These are phyloP conservation scores for Boletus reticuloceps DNA, from an alignment of 768 basidiomycete genomes.

Conservation along the genomic window DNA sequence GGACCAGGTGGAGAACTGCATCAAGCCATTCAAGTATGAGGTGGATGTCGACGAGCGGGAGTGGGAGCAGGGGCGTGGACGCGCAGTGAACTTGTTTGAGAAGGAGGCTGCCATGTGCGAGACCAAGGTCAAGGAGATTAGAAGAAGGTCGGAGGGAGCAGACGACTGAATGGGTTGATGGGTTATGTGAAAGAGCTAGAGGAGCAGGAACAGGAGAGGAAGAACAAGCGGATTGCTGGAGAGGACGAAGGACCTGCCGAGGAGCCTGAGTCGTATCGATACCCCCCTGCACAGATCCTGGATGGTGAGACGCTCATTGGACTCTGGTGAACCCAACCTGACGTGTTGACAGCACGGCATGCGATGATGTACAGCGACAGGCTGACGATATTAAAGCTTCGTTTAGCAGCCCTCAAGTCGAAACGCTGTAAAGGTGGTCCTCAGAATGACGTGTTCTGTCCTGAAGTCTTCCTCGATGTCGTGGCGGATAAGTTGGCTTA, in stretches of 20 bases:
- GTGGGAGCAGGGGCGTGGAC: conserved; percentile 83
- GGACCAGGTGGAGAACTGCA: conserved; percentile 99
- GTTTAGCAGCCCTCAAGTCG: conserved; percentile 82
- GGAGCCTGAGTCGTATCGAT: conserved; percentile 77
- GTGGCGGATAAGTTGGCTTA: conserved; percentile 96
- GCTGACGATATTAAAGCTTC: conserved; percentile 77
- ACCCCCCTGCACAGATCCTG: conserved; percentile 85
- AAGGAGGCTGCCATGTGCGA: conserved; percentile 85
- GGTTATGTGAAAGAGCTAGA: conserved; percentile 81
- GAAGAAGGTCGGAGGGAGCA: conserved; percentile 83
- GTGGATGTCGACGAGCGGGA: conserved; percentile 91
- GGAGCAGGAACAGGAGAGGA: conserved; percentile 67
- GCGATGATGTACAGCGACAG: conserved; percentile 88
- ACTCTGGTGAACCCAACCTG: neutral
- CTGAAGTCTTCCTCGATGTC: conserved; percentile 94
- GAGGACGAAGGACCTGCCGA: conserved; percentile 37
- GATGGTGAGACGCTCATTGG: conserved; percentile 62
- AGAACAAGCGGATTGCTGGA: conserved; percentile 45
- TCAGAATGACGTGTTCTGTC: conserved; percentile 86
- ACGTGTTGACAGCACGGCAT: conserved; percentile 66
- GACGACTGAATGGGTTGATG: conserved; percentile 75
- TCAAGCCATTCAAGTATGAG: conserved; percentile 99
- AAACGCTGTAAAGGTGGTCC: conserved; percentile 88
- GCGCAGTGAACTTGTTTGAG: conserved; percentile 77
- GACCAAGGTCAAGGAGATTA: conserved; percentile 79